Evolutionary conservation across 2,329 filamentous ascomycete genomes (phyloP), one percentile per base, ranked within the genome.

Genomic region (Aciculosporium take): DNA sequence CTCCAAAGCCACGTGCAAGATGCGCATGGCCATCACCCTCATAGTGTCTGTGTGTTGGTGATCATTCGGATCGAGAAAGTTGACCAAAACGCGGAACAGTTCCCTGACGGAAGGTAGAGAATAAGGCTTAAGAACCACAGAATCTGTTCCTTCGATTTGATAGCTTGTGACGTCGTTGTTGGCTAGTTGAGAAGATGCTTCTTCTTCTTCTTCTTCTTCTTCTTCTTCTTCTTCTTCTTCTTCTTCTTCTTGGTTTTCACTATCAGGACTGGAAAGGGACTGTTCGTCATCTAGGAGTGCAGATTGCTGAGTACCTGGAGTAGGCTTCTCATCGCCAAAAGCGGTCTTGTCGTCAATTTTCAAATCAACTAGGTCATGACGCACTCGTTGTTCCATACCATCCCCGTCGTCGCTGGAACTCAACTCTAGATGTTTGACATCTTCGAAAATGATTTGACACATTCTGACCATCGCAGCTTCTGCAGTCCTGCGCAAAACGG

Each of bases 391-490:
- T 42, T 86, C 81, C 43, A 84, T 61, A 3, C 73, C 73, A 28
- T 79, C 74, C 6, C 74, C 63, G 46, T 83, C 76, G 29, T 81
- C 74, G 10, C 77, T 77, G 18, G 79, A 74, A 55, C 88, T 81
- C 36, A 84, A 72, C 52, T 93, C 85, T 7, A 96, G 67, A 48
- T 88, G 79, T 59, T 94, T 94, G 40, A 98, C 66, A 45, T 93
- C 80, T 60, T 88, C 84, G 57, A 98, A 98, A 53, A 98, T 94
- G 49, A 94, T 87, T 63, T 98, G 91, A 57, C 91, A 96, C 91
- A 98, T 98, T 50, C 86, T 85, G 35, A 96, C 85, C 88, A 98
- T 95, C 41, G 87, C 82, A 55, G 94, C 91, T 62, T 98, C 91
- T 2, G 91, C 91, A 17, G 88, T 94, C 48, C 88, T 75, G 48